These are phyloP conservation scores for Strombidium stylifer DNA, from an alignment of 73 alveolate genomes.

Conservation along the genomic window DNA sequence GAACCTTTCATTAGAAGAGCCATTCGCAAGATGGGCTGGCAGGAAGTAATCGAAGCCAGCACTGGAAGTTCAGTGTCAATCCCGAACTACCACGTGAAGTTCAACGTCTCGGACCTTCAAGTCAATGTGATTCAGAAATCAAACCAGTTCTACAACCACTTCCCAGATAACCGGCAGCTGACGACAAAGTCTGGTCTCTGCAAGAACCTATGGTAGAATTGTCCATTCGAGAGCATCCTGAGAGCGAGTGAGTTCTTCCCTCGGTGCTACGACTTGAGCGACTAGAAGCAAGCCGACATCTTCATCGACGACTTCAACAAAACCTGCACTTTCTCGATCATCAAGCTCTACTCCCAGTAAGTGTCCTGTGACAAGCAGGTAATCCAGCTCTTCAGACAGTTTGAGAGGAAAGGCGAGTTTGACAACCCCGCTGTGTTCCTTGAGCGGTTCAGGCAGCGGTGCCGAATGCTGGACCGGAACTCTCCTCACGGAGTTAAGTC, in stretches of 20 bases:
- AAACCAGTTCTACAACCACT: constrained; percentile 66
- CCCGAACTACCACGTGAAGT: constrained; percentile 11
- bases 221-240: constrained; percentile 22
- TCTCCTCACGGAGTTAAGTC: too few relatives aligned
- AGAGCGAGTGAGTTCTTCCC: constrained; percentile 42
- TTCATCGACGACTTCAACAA: constrained; percentile 33
- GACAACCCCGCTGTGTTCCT: too few relatives aligned
- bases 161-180: constrained; percentile 74
- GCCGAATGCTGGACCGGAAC: too few relatives aligned
- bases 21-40: constrained; percentile 69
- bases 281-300: constrained; percentile 36
- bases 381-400: too few relatives aligned
- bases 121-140: constrained; percentile 9
- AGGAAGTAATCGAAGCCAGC: too few relatives aligned
- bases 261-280: constrained; percentile 59
- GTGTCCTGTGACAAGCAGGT: too few relatives aligned
- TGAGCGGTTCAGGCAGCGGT: too few relatives aligned
- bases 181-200: constrained; percentile 77
- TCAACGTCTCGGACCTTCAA: constrained; percentile 20
- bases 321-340: constrained; percentile 36
- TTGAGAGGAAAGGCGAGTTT: too few relatives aligned
- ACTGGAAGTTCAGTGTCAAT: too few relatives aligned
- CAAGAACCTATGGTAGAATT: constrained; percentile 52
- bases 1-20: constrained; percentile 69
- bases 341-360: constrained; percentile 23